phyloP scores from a whole-genome alignment of 1,284 basidiomycete genomes.

The Cryptococcus jaspeensis region DNA sequence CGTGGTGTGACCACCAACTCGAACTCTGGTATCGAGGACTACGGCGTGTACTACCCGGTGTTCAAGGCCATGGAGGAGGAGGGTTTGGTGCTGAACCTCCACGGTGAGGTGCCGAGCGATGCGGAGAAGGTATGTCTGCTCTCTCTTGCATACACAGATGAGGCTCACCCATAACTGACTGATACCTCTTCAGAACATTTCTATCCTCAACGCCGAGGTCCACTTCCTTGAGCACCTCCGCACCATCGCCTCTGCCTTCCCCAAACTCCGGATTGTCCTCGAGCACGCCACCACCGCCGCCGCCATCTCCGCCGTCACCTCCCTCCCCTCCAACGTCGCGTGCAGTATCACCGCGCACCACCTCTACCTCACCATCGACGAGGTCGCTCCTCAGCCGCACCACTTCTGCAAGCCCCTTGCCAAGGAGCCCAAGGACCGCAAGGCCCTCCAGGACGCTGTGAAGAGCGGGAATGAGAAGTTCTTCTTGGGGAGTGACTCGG shows the following conservation, averaged over 20 bases:
- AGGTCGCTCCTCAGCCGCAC: slow-evolving; percentile 95
- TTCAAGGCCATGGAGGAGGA: slow-evolving; percentile 94
- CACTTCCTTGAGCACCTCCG: slow-evolving; percentile 85
- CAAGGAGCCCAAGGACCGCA: slow-evolving; percentile 89
- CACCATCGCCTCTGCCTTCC: slow-evolving; percentile 80
- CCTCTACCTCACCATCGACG: slow-evolving; percentile 89
- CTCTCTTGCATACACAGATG: no score
- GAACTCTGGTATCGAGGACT: slow-evolving; percentile 93
- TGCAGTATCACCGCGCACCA: slow-evolving; percentile 99
- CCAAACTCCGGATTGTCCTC: slow-evolving; percentile 90
- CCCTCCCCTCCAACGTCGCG: slow-evolving; percentile 81
- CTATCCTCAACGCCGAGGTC: slow-evolving; percentile 91
- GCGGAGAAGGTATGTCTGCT: slow-evolving; percentile 61
- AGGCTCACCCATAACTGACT: not conserved
- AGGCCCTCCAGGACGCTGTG: slow-evolving; percentile 79
- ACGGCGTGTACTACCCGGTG: slow-evolving; percentile 89
- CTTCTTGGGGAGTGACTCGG: slow-evolving; percentile 97
- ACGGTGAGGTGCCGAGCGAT: slow-evolving; percentile 96
- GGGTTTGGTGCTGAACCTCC: slow-evolving; percentile 92
- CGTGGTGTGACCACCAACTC: slow-evolving; percentile 98
- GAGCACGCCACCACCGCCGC: slow-evolving; percentile 98
- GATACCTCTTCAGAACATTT: slow-evolving; percentile 68
- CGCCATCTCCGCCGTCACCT: slow-evolving; percentile 71
- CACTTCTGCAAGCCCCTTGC: slow-evolving; percentile 99
- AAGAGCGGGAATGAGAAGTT: slow-evolving; percentile 87